Base-by-base conservation (phyloP, 2,329 filamentous ascomycete genomes). In the Pyrenophora graminea region DNA sequence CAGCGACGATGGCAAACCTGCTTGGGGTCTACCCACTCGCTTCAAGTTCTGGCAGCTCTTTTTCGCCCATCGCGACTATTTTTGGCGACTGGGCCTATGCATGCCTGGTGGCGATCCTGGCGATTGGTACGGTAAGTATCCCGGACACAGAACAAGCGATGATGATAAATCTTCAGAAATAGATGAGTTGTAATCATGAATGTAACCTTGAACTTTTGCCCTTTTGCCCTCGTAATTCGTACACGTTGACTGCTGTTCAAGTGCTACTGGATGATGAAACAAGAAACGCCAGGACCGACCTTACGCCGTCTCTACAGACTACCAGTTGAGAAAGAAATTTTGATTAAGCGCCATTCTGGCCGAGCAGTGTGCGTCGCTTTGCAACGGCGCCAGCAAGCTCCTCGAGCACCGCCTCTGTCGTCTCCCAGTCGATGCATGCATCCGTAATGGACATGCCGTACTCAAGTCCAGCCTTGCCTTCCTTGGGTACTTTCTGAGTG, bases 401-500 rank as follows among this genome's bases (percentile, higher is more conserved):
- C 60, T 88, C 87, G 9, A 97, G 84, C 2, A 93, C 88, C 0
- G 78, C 77, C 64, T 92, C 87, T 3, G 94, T 97, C 64, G 95
- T 90, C 57, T 93, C 85, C 93, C 92, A 97, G 74, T 86, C 82
- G 71, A 99, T 97, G 77, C 94, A 99, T 41, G 94, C 93, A 75
- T 99, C 94, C 0, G 94, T 99, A 74, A 97, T 97, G 73, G 89
- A 94, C 69, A 97, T 89, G 65, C 94, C 94, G 76, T 96, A 92
- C 78, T 96, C 88, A 55, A 97, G 83, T 30, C 87, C 91, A 7
- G 83, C 80, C 74, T 89, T 91, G 69, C 92, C 93, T 77, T 96
- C 90, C 48, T 85, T 81, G 30, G 92, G 90, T 3, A 97, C 90
- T 76, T 97, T 97, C 74, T 99, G 94, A 76, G 82, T 89, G 62